Percentiles rank a stretch among this genome's conserved stretches.
phyloP scores from a whole-genome alignment of 345 rosid genomes.

The Capsella bursapastoris region DNA sequence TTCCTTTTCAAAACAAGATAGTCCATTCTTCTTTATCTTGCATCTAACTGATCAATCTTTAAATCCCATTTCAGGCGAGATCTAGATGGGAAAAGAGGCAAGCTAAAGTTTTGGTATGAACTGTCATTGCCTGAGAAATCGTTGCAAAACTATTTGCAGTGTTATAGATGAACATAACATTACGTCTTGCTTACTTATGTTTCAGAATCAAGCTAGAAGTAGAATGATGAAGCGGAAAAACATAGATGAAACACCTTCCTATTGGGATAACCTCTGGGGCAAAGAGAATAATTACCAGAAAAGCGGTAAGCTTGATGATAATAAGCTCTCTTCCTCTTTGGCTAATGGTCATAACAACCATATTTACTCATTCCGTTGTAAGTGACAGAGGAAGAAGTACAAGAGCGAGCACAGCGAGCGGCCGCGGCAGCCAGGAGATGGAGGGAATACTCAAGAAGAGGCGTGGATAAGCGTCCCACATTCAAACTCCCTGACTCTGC shows the following conservation, averaged over 20 bases:
- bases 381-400: conserved; percentile 77
- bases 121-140: neutral
- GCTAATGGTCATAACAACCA: conserved; percentile 1
- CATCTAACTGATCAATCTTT: conserved; percentile 21
- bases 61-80: conserved; percentile 64
- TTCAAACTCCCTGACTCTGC: conserved; percentile 78
- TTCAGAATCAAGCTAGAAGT: conserved; percentile 73
- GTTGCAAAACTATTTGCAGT: conserved; percentile 8
- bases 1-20: neutral
- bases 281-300: conserved; percentile 54
- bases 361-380: neutral
- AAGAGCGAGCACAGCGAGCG: conserved; percentile 74
- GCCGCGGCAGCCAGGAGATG: conserved; percentile 90
- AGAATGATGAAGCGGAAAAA: conserved; percentile 72
- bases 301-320: conserved; percentile 55
- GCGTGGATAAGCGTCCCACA: conserved; percentile 79
- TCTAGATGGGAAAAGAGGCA: conserved; percentile 95
- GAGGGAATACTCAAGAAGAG: conserved; percentile 93
- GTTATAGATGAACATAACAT: neutral
- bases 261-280: conserved; percentile 82
- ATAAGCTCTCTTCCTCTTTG: conserved; percentile 17
- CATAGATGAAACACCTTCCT: conserved; percentile 55
- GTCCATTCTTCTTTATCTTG: neutral
- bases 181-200: neutral
- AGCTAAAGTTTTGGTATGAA: conserved; percentile 85